Evolutionary conservation across 139 green algal genomes (phyloP), one percentile per base, ranked within the genome.

Genomic region (Tetraselmis striata): DNA sequence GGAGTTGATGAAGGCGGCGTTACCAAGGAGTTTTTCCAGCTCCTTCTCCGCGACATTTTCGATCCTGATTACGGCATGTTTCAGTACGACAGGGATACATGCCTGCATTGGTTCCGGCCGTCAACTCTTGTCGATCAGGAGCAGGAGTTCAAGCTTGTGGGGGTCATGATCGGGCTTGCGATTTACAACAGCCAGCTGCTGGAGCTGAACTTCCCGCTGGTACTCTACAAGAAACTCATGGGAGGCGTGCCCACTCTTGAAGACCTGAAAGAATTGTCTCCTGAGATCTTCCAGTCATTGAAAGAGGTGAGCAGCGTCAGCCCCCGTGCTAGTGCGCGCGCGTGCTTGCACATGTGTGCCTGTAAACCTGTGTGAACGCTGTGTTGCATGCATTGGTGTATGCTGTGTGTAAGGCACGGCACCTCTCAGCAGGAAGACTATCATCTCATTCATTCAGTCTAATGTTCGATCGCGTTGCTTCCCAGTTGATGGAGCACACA

Each of bases 171-270:
- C 59, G 95, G 92, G 79, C 90, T 98, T 5, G 95, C 95, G 28
- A 96, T 97, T 77, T 98, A 98, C 93, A 98, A 98, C 86, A 83
- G 78, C 74, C 88, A 94, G 85, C 92, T 97, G 59, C 90, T 98
- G 74, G 94, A 98, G 77, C 86, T 97, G 26, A 84, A 86, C 76
- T 95, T 98, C 74, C 95, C 95, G 2, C 78, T 88, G 30, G 87
- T 94, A 24, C 78, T 96, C 30, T 98, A 96, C 88, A 95, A 93
- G 86, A 93, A 94, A 85, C 91, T 97, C 31, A 84, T 95, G 83
- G 93, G 90, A 0, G 86, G 89, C 30, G 75, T 89, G 28, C 81
- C 80, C 23, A 28, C 30, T 1, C 75, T 92, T 1, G 31, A 85
- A 0, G 89, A 92, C 77, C 58, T 92, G 28, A 24, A 75, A 11